A percentile compares a stretch with the other conserved stretches of the same genome.
phyloP scores from a whole-genome alignment of 139 green algal species.

The Ettlia oleoabundans region DNA sequence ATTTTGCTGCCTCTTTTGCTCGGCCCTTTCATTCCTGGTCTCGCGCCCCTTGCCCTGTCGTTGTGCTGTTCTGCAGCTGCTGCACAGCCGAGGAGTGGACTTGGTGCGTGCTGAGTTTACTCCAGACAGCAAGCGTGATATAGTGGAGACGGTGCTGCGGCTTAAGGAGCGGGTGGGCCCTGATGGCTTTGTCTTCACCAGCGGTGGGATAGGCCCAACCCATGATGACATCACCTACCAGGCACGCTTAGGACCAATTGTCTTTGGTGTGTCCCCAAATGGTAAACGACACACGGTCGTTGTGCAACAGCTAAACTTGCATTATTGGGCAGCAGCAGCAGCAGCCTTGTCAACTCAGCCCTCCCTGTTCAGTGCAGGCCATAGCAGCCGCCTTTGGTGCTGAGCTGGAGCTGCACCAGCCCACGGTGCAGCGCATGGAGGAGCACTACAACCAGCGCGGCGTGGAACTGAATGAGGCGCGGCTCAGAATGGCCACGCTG shows the following conservation, averaged over 20 bases:
- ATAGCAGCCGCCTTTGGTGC: conserved; percentile 11
- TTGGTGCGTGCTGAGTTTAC: conserved; percentile 72
- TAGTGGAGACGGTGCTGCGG: conserved; percentile 57
- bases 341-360: too few relatives aligned
- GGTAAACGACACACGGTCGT: too few relatives aligned
- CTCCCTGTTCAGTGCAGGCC: too few relatives aligned
- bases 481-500: conserved; percentile 78
- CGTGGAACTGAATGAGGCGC: conserved; percentile 80
- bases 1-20: too few relatives aligned
- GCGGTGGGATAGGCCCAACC: conserved; percentile 87
- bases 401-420: conserved; percentile 59
- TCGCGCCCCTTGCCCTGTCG: too few relatives aligned
- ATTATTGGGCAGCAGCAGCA: too few relatives aligned
- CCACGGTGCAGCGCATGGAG: conserved; percentile 72
- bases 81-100: conserved; percentile 77
- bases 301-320: too few relatives aligned
- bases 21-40: too few relatives aligned
- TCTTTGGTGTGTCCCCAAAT: too few relatives aligned
- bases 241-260: too few relatives aligned
- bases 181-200: conserved; percentile 76
- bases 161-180: conserved; percentile 63
- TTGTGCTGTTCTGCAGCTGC: too few relatives aligned
- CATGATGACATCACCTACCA: conserved; percentile 93
- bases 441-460: conserved; percentile 64
- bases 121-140: conserved; percentile 68